phyloP scores from a whole-genome alignment of 768 basidiomycete genomes.

The Lactifluus hygrophoroides region DNA sequence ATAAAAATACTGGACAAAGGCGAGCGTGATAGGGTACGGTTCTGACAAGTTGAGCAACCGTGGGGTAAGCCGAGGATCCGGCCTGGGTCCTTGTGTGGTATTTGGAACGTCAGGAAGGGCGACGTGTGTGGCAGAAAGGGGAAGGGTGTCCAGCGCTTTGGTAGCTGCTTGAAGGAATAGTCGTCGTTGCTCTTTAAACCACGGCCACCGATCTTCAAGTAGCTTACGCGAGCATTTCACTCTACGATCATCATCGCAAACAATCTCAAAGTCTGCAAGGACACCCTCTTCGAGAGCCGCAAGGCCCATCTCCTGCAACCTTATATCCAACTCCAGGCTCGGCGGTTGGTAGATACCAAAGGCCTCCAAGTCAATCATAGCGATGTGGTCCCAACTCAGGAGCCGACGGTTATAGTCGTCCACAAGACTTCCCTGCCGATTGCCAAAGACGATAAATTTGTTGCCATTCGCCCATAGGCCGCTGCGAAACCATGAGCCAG shows the following conservation, averaged over 20 bases:
- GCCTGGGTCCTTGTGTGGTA: slow-evolving; percentile 41
- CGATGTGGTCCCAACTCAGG: slow-evolving; percentile 87
- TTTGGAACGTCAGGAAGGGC: slow-evolving; percentile 53
- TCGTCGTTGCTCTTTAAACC: slow-evolving; percentile 74
- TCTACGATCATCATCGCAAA: slow-evolving; percentile 84
- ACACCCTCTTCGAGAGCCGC: slow-evolving; percentile 72
- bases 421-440: slow-evolving; percentile 77
- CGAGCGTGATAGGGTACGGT: slow-evolving; percentile 81
- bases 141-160: slow-evolving; percentile 48
- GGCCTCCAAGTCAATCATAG: slow-evolving; percentile 84
- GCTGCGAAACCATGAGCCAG: slow-evolving; percentile 93
- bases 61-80: slow-evolving; percentile 75
- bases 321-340: slow-evolving; percentile 48
- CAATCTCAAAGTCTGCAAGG: slow-evolving; percentile 84
- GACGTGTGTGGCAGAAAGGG: slow-evolving; percentile 51
- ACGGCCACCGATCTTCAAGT: slow-evolving; percentile 90
- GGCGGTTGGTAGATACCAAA: slow-evolving; percentile 95
- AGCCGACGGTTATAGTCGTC: slow-evolving; percentile 89
- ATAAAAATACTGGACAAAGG: slow-evolving; percentile 92
- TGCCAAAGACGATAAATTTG: slow-evolving; percentile 87
- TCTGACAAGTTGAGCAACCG: slow-evolving; percentile 78
- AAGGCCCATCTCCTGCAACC: slow-evolving; percentile 80
- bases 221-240: slow-evolving; percentile 75
- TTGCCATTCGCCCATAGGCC: slow-evolving; percentile 81
- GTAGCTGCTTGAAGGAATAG: slow-evolving; percentile 51